These are phyloP conservation scores for Carex arenaria DNA, from an alignment of 202 grass and related monocot species.

Conservation along the genomic window DNA sequence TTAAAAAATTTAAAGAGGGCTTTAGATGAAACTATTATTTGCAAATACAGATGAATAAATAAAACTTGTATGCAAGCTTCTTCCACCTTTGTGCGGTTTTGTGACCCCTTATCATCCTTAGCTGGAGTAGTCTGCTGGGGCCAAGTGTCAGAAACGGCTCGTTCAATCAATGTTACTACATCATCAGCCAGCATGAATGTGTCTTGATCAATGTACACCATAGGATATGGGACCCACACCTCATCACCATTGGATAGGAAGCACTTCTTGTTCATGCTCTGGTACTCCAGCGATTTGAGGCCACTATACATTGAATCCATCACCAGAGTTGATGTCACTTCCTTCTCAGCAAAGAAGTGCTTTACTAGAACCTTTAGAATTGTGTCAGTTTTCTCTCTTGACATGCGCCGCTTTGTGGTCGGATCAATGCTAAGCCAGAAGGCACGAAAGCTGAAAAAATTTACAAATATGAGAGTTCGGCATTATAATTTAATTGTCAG, in stretches of 20 bases:
- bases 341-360: conserved; percentile 84
- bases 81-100: conserved; percentile 70
- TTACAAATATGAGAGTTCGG: not conserved
- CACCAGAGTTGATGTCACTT: conserved; percentile 87
- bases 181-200: conserved; percentile 82
- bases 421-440: conserved; percentile 78
- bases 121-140: conserved; percentile 55
- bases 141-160: conserved; percentile 60
- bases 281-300: conserved; percentile 63
- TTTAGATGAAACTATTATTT: not conserved
- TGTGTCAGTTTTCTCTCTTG: conserved; percentile 74
- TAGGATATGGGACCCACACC: conserved; percentile 42
- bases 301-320: conserved; percentile 80
- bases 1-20: not conserved
- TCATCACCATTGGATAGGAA: conserved; percentile 37
- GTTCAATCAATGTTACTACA: conserved; percentile 76
- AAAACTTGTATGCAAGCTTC: not conserved
- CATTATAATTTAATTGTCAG: not conserved
- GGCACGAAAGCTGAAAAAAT: conserved; percentile 55
- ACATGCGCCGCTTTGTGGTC: conserved; percentile 47
- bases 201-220: conserved; percentile 69
- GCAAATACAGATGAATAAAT: not conserved
- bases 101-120: conserved; percentile 75
- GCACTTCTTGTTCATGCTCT: conserved; percentile 67
- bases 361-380: conserved; percentile 82